Percentiles rank a stretch among this genome's conserved stretches.
phyloP scores from a whole-genome alignment of 345 rosid genomes.

The Populus pruinosa region DNA sequence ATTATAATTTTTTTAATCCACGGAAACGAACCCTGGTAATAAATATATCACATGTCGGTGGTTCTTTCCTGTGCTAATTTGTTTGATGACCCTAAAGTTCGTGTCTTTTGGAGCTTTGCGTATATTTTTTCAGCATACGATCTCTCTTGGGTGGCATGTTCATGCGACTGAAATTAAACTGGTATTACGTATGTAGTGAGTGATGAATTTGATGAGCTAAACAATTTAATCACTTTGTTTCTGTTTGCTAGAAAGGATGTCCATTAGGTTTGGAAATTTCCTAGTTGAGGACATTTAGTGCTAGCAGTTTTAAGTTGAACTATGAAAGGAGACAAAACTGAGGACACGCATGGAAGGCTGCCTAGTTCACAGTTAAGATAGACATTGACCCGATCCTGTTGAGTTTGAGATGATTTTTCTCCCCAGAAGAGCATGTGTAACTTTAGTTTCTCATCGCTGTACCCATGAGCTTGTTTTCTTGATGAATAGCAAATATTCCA shows the following conservation, averaged over 20 bases:
- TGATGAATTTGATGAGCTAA: neutral
- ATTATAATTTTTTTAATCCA: neutral
- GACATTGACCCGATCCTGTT: neutral
- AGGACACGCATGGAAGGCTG: neutral
- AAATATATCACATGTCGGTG: neutral
- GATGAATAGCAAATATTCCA: neutral
- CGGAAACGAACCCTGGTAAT: slow-evolving; percentile 1
- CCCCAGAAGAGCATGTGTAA: too few species aligned
- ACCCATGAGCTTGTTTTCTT: neutral
- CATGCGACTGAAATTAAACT: neutral
- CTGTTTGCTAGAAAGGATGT: neutral
- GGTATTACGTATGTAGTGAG: neutral
- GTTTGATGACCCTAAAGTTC: neutral
- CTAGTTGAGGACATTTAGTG: neutral
- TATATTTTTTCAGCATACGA: neutral
- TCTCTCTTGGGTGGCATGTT: neutral
- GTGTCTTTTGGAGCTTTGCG: neutral
- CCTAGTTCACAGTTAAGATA: neutral
- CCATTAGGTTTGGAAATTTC: neutral
- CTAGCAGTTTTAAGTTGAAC: neutral
- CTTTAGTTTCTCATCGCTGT: too few species aligned
- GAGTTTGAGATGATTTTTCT: neutral
- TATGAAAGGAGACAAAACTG: neutral
- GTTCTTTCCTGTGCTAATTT: neutral
- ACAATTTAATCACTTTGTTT: neutral